These are phyloP conservation scores for Juglanconis sp. DNA, from an alignment of 2,329 filamentous ascomycete genomes.

Conservation along the genomic window DNA sequence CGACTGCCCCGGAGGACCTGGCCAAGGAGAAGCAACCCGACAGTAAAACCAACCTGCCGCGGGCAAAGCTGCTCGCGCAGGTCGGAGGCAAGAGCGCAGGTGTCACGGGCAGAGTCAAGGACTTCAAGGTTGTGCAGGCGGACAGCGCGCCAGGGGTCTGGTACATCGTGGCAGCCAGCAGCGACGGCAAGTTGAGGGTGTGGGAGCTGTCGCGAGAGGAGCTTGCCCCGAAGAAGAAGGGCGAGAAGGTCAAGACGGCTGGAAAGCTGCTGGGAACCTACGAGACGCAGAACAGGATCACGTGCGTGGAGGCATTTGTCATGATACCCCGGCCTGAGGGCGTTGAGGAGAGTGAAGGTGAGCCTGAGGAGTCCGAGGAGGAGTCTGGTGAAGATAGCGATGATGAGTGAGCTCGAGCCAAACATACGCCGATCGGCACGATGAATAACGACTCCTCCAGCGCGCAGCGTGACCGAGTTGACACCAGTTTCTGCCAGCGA, in stretches of 20 bases:
- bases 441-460: not conserved
- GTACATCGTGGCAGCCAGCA: conserved; percentile 71
- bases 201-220: conserved; percentile 60
- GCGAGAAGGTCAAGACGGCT: conserved; percentile 35
- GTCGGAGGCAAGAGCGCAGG: conserved; percentile 71
- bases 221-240: conserved; percentile 31
- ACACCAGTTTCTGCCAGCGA: too few relatives aligned
- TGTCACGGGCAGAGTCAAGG: conserved; percentile 75
- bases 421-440: not conserved
- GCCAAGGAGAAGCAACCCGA: conserved; percentile 26
- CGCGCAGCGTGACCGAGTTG: too few relatives aligned
- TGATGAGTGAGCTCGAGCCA: conserved; percentile 17
- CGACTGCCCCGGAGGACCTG: conserved; percentile 55
- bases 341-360: conserved; percentile 56
- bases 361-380: conserved; percentile 40
- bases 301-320: conserved; percentile 79
- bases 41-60: conserved; percentile 35
- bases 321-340: conserved; percentile 70
- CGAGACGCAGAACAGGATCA: conserved; percentile 84
- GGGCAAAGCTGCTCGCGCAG: conserved; percentile 69
- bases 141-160: conserved; percentile 39
- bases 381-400: conserved; percentile 35
- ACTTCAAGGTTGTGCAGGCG: conserved; percentile 66
- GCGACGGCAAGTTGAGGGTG: conserved; percentile 78
- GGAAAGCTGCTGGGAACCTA: conserved; percentile 73